Base-by-base conservation (phyloP, 345 rosid genomes). In the Hirschfeldia incana region DNA sequence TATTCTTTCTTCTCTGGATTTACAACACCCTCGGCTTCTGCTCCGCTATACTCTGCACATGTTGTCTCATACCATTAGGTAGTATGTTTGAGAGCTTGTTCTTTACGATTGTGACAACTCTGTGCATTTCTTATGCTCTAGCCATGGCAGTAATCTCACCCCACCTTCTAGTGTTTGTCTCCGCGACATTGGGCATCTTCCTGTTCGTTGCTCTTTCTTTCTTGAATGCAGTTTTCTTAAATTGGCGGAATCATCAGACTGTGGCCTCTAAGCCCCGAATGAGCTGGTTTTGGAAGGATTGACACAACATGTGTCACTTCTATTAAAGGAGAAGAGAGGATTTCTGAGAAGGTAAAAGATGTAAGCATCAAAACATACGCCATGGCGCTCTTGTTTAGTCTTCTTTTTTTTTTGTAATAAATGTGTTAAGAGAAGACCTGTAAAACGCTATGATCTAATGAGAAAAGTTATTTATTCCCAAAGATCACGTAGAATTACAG, bases 111-210 rank as follows among this genome's bases (percentile, higher is more conserved):
- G 67, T 29, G 13, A 0, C 62, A 8, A 29, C 73, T 57, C 73
- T 72, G 2, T 72, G 81, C 37, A 4, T 72, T 42, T 72, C 77
- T 65, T 78, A 72, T 26, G 67, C 68, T 0, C 2, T 78, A 17
- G 68, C 81, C n/a, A 72, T 72, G 61, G 72, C 72, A 0, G 73
- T 78, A 42, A 78, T 72, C 39, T 72, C 76, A 30, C 68, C 77
- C 13, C 37, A 30, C 5, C 61, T 21, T 16, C 15, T 65, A 8
- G 2, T 55, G 37, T 65, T 65, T 39, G 62, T 72, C 29, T 29
- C 36, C 0, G 62, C 11, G 4, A 17, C 61, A 36, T 3, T 72
- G 1, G 67, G 62, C 33, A 36, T 77, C 15, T 63, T 34, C 59
- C 4, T 77, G 9, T 0, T 71, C 16, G 10, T 63, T 70, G 3